These are phyloP conservation scores for Vigna trinervia DNA, from an alignment of 306 rosid genomes.

Conservation along the genomic window DNA sequence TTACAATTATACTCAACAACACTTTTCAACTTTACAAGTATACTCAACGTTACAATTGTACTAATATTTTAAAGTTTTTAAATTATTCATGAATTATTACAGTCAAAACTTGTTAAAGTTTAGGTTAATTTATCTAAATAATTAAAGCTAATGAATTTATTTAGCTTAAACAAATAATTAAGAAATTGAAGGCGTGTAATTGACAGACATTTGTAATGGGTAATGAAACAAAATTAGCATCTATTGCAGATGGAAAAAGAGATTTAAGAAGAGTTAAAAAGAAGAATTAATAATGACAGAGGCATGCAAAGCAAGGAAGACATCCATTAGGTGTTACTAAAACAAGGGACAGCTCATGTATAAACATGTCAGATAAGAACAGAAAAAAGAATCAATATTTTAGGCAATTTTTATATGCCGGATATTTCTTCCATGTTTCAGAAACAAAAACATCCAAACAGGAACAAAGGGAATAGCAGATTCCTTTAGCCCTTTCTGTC, in stretches of 20 bases:
- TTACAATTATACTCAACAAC: too few species aligned
- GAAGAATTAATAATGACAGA: constrained; percentile 30
- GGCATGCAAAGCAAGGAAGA: constrained; percentile 45
- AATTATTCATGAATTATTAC: too few species aligned
- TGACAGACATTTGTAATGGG: too few species aligned
- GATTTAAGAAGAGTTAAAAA: constrained; percentile 17
- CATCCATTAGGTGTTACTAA: constrained; percentile 47
- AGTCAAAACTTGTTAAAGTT: too few species aligned
- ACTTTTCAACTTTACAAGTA: too few species aligned
- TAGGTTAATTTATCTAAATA: too few species aligned
- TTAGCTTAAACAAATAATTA: too few species aligned
- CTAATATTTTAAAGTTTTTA: too few species aligned
- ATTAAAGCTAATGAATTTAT: too few species aligned
- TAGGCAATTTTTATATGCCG: constrained; percentile 23
- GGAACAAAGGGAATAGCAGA: constrained; percentile 53
- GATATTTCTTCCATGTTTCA: constrained; percentile 46
- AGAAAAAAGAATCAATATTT: constrained; percentile 48
- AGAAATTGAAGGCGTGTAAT: too few species aligned
- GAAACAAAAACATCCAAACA: constrained; percentile 52
- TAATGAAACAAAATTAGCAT: constrained; percentile 17
- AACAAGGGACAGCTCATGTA: constrained; percentile 69
- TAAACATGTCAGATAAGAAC: constrained; percentile 57
- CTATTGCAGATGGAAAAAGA: constrained; percentile 19
- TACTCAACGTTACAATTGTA: too few species aligned
- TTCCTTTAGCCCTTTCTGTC: constrained; percentile 44